Base-by-base conservation (phyloP, 257 asterid species). In the Oldenlandia corymbosa region DNA sequence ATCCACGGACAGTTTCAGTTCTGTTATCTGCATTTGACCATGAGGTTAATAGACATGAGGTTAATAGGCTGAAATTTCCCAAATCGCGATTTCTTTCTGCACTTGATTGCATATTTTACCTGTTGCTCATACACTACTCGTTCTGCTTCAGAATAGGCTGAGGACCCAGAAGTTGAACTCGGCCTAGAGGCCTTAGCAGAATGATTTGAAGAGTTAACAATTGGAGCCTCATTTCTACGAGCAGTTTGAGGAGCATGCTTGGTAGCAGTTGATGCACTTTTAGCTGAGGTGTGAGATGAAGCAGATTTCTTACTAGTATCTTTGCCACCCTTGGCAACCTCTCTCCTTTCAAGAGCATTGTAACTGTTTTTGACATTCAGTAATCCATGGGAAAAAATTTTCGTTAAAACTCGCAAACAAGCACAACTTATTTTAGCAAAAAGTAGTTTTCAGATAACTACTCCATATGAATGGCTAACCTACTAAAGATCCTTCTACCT, bases 281-380 rank as follows among this genome's bases (percentile, higher is more conserved):
- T 88, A 24, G 86, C 30, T 23, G 89, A 76, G 71, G 86, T 65
- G 53, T 84, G 93, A 21, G 88, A 72, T 24, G 81, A 32, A 59
- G 79, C 86, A 73, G 85, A 76, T 78, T 72, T 89, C 85, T 84
- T 91, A 83, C 74, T 78, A 62, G 76, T 73, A 60, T 88, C 96
- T 82, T 88, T 91, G 48, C 84, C 98, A 60, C 96, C 96, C 81
- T 86, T 88, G 81, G 84, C 76, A 45, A 80, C 79, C 73, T 88
- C 95, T 75, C 98, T 86, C 78, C 98, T 85, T 68, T 88, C 98
- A 73, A 85, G 71, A 69, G 98, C 79, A 69, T 91, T 88, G 80
- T 91, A 91, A 65, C 98, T 88, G 78, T 46, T 10, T 46, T 67
- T 37, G 68, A 75, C 45, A 64, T 24, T 36, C 60, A 58, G 49